phyloP scores from a whole-genome alignment of 148 eudicot genomes.

The Hydrangea macrophylla region DNA sequence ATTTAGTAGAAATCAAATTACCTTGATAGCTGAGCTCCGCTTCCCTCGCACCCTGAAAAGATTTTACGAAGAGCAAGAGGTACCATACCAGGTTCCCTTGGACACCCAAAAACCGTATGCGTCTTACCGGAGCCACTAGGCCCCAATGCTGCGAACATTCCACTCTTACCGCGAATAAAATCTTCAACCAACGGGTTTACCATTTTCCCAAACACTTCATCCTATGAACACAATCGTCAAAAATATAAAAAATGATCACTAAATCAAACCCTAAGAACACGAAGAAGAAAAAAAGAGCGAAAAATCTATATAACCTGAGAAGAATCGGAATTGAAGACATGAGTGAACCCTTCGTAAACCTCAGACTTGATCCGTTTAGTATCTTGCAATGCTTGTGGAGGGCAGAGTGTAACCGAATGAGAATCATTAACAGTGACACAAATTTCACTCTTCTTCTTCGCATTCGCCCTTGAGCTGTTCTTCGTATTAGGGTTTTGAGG shows the following conservation, averaged over 20 bases:
- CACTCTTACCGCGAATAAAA: conserved; percentile 62
- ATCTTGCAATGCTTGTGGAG: conserved; percentile 39
- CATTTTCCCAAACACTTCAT: conserved; percentile 64
- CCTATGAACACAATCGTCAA: conserved; percentile 29
- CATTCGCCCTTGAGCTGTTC: conserved; percentile 10
- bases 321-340: conserved; percentile 51
- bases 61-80: conserved; percentile 69
- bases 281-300: neutral
- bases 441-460: conserved; percentile 20
- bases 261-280: conserved; percentile 1
- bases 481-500: conserved; percentile 31
- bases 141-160: conserved; percentile 84
- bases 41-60: conserved; percentile 25
- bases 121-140: conserved; percentile 98
- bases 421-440: conserved; percentile 48
- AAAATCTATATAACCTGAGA: conserved; percentile 51
- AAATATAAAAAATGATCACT: neutral
- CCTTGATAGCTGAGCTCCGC: conserved; percentile 29
- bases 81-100: conserved; percentile 82
- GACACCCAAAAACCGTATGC: conserved; percentile 73
- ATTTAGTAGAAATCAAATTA: conserved; percentile 15
- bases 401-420: conserved; percentile 51
- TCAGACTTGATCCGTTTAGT: conserved; percentile 51
- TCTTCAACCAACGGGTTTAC: conserved; percentile 72
- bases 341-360: conserved; percentile 61